Conservation (phyloP, 768 basidiomycete species). For the Leccinum subgranulosum region DNA sequence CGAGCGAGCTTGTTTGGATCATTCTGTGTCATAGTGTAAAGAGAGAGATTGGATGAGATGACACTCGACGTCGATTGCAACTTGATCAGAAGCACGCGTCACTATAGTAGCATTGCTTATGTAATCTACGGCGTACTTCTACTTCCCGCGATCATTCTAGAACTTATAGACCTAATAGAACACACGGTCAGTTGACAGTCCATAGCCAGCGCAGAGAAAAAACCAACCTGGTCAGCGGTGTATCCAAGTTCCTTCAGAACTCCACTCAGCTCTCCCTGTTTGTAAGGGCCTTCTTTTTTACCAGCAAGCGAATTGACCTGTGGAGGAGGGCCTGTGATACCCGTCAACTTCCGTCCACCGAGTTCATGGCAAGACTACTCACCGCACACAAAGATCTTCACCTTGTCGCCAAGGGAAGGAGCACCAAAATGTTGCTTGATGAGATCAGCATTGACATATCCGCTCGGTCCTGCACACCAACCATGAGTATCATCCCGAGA, state of each 20-base stretch:
- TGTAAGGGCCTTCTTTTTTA: slow-evolving; percentile 74
- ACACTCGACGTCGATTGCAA: slow-evolving; percentile 17
- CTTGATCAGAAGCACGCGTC: slow-evolving; percentile 27
- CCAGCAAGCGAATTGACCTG: slow-evolving; percentile 90
- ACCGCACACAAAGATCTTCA: slow-evolving; percentile 91
- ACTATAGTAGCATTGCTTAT: slow-evolving; percentile 20
- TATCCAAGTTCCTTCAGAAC: slow-evolving; percentile 88
- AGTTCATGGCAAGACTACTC: slow-evolving; percentile 22
- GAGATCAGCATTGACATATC: slow-evolving; percentile 71
- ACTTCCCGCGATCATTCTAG: slow-evolving; percentile 14
- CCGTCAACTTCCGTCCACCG: neutral
- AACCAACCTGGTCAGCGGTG: slow-evolving; percentile 73
- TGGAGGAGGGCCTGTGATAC: slow-evolving; percentile 61
- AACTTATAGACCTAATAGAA: slow-evolving; percentile 40
- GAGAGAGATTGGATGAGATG: slow-evolving; percentile 2
- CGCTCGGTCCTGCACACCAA: slow-evolving; percentile 49
- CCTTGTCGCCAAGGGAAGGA: slow-evolving; percentile 63
- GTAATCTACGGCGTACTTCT: slow-evolving; percentile 24
- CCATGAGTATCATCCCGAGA: slow-evolving; percentile 2
- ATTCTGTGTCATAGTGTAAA: slow-evolving; percentile 43
- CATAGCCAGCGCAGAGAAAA: neutral
- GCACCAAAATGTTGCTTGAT: slow-evolving; percentile 72
- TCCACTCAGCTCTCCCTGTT: slow-evolving; percentile 82
- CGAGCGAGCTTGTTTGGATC: slow-evolving; percentile 39
- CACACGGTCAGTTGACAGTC: neutral